Base-by-base conservation (phyloP, 176 grass and related monocot genomes). In the Carex scoparia region DNA sequence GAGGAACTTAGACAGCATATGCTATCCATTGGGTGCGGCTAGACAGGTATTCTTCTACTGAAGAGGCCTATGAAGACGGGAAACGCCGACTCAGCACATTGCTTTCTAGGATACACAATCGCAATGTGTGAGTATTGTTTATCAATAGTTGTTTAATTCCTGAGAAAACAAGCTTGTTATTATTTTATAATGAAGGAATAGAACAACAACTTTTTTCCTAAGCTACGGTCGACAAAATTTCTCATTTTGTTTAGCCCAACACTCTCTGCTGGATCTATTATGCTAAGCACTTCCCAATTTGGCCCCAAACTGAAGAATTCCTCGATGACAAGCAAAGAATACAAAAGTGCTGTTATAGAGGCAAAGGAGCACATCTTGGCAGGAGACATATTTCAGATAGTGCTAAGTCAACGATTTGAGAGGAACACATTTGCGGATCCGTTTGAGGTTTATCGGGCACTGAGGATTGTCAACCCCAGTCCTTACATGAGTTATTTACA, bases 311-410 rank as follows among this genome's bases (percentile, higher is more conserved):
- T 95, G 79, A 88, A 84, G 19, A 93, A 90, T 33, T 98, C 95
- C 81, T 88, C 93, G 1, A 92, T 95, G 88, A 93, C 93, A 37
- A 90, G 65, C 38, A 88, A 93, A 79, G 85, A 93, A 55, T 98
- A 89, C 37, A 92, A 88, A 87, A 89, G 86, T 46, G 85, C 87
- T 59, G 91, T 98, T 40, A 14, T 93, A 61, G 80, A 95, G 80
- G 93, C 89, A 2, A 98, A 98, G 87, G 86, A 98, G 19, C 93
- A 90, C 30, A 98, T 98, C 54, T 77, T 90, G 42, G 88, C 92
- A n/a, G 95, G 91, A 79, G 95, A 98, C 30, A 95, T 98, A 83
- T 98, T 98, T 85, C 95, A 98, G 92, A 89, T 95, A 10, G 92
- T 98, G 55, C 42, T 98, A 59, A 98, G 95, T 72, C 93, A 95